phyloP scores from a whole-genome alignment of 2,329 filamentous ascomycete genomes.

The Aspergillus sp. region DNA sequence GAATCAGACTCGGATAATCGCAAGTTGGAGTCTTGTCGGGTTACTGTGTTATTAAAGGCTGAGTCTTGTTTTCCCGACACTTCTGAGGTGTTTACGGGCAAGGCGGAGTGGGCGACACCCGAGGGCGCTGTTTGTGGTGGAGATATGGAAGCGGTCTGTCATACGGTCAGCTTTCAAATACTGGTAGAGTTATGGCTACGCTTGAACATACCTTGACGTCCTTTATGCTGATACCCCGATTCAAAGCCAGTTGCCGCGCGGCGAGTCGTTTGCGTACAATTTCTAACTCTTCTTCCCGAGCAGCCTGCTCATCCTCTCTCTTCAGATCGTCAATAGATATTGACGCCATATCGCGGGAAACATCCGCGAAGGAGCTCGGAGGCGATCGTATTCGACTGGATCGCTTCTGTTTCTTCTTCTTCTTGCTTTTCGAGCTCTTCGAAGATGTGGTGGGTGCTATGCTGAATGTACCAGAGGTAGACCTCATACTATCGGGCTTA shows the following conservation, averaged over 20 bases:
- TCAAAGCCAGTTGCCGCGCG: conserved; percentile 56
- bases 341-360: conserved; percentile 34
- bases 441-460: conserved; percentile 42
- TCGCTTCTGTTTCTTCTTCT: conserved; percentile 28
- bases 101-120: conserved; percentile 6
- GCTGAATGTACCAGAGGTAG: conserved; percentile 49
- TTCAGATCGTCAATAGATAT: conserved; percentile 57
- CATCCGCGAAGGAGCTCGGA: conserved; percentile 25
- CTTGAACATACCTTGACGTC: conserved; percentile 30
- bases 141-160: conserved; percentile 13
- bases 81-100: conserved; percentile 10
- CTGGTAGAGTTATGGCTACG: background rate
- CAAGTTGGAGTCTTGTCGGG: conserved; percentile 15
- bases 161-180: background rate
- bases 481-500: conserved; percentile 48
- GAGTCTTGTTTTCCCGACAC: conserved; percentile 12
- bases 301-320: conserved; percentile 57
- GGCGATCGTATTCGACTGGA: conserved; percentile 28
- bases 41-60: conserved; percentile 1
- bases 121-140: conserved; percentile 11
- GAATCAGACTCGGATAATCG: conserved; percentile 19
- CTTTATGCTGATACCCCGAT: conserved; percentile 49
- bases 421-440: conserved; percentile 42
- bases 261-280: conserved; percentile 55
- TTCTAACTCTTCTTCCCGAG: conserved; percentile 56